Evolutionary conservation across 306 rosid genomes (phyloP), one percentile per base, ranked within the genome.

Genomic region (Vicia sativa): DNA sequence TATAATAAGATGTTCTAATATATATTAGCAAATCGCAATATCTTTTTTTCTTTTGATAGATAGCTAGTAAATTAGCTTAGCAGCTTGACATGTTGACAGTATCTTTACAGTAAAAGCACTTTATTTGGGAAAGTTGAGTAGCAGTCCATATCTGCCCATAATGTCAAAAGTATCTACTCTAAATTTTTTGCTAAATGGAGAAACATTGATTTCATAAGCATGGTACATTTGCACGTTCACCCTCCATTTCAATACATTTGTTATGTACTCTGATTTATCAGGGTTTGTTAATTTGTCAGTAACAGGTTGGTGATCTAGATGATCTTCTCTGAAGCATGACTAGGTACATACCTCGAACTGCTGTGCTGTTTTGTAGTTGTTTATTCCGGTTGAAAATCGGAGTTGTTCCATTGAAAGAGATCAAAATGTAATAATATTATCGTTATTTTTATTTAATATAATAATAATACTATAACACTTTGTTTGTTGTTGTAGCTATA

Each of bases 201-300:
- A 21, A 44, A 29, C 25, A 21, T 42, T 61, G 61, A 31, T 16
- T 52, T 64, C 38, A 54, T 37, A 61, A 13, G 12, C 38, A 45
- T 62, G 69, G 35, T 45, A 19, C 4, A 6, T 10, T 50, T 29
- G 62, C 12, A 56, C 42, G 7, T 31, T 29, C 60, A 11, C 11
- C 38, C 38, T 54, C 60, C 42, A 29, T 57, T 57, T 29, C 62
- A n/a, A n/a, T 14, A 41, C 43, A 13, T 58, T 58, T 34, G 12
- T 57, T 57, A 3, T 31, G 23, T 57, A 31, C 16, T 1, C 45
- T 59, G 26, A 59, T 34, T 58, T 34, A 59, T 59, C 16, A 11
- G 21, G 15, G 11, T 57, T 15, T 57, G 26, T 29, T 29, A 29
- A 57, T 57, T 29, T 29, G 12, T 19, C 42, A n/a, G 23, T 34